Conservation (phyloP, 2,329 filamentous ascomycete genomes). For the Trichophyton schoenleinii region DNA sequence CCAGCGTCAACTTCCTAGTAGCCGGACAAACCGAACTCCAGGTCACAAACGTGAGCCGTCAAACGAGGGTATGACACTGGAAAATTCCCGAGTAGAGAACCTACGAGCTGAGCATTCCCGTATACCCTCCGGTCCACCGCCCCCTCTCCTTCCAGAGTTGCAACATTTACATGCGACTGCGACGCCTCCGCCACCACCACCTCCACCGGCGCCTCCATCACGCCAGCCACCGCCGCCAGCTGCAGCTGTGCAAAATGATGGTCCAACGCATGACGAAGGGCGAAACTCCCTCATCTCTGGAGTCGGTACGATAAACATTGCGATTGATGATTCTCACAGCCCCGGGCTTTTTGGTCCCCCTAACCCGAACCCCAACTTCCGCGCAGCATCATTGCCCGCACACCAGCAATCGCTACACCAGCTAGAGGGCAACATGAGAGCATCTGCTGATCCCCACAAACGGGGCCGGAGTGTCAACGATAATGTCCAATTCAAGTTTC, state of each 20-base stretch:
- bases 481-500: conserved; percentile 38
- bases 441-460: conserved; percentile 25
- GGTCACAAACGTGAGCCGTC: conserved; percentile 8
- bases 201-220: conserved; percentile 6
- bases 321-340: conserved; percentile 24
- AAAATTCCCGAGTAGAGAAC: conserved; percentile 8
- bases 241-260: background rate
- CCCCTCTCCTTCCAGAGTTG: conserved; percentile 47
- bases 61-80: conserved; percentile 7
- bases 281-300: conserved; percentile 24
- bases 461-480: conserved; percentile 47
- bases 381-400: conserved; percentile 14
- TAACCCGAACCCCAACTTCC: conserved; percentile 19
- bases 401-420: conserved; percentile 16
- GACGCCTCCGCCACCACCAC: conserved; percentile 34
- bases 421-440: conserved; percentile 32
- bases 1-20: conserved; percentile 30
- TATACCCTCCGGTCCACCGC: conserved; percentile 14
- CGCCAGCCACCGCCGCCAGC: conserved; percentile 1
- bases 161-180: conserved; percentile 47
- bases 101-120: conserved; percentile 10
- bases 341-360: background rate
- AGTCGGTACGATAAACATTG: conserved; percentile 29
- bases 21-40: conserved; percentile 19
- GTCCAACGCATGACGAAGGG: conserved; percentile 8